These are phyloP conservation scores for Talaromyces sp. DNA, from an alignment of 2,329 filamentous ascomycete species.

Conservation along the genomic window DNA sequence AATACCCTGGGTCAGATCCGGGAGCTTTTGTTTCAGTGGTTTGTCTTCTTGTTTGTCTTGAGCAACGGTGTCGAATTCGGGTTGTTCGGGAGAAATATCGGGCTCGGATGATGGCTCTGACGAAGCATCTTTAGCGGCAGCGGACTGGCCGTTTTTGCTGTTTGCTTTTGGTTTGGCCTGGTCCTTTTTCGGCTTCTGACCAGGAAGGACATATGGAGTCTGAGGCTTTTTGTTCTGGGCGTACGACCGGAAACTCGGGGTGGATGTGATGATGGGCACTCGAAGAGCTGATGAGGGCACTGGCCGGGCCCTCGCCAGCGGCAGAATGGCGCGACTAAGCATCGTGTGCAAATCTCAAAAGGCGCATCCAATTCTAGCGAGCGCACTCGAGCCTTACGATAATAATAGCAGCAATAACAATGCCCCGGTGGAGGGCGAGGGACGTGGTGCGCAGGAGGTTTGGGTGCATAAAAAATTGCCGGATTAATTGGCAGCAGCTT, in stretches of 20 bases:
- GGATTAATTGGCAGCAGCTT: background rate
- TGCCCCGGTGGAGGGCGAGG: background rate
- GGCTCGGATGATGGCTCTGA: slow-evolving; percentile 9
- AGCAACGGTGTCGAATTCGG: slow-evolving; percentile 34
- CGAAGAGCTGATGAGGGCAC: slow-evolving; percentile 28
- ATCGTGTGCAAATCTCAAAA: slow-evolving; percentile 21
- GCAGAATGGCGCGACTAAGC: slow-evolving; percentile 41
- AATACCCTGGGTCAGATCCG: slow-evolving; percentile 89
- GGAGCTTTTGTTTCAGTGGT: slow-evolving; percentile 62
- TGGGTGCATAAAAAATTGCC: slow-evolving; percentile 6
- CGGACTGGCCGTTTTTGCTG: background rate
- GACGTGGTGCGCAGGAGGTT: background rate
- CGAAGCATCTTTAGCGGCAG: background rate
- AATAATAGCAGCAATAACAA: background rate
- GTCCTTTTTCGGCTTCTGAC: slow-evolving; percentile 11
- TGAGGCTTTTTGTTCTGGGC: slow-evolving; percentile 30
- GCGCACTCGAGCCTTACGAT: slow-evolving; percentile 12
- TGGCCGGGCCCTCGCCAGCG: slow-evolving; percentile 38
- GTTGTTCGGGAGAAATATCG: slow-evolving; percentile 26
- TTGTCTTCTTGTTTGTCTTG: slow-evolving; percentile 19
- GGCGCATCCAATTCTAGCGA: slow-evolving; percentile 8
- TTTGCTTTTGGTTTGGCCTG: slow-evolving; percentile 18
- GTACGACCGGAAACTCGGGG: slow-evolving; percentile 32
- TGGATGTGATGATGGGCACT: slow-evolving; percentile 22
- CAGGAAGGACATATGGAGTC: slow-evolving; percentile 29